These are phyloP conservation scores for Gymnopilus dilepis DNA, from an alignment of 768 basidiomycete species.

Conservation along the genomic window DNA sequence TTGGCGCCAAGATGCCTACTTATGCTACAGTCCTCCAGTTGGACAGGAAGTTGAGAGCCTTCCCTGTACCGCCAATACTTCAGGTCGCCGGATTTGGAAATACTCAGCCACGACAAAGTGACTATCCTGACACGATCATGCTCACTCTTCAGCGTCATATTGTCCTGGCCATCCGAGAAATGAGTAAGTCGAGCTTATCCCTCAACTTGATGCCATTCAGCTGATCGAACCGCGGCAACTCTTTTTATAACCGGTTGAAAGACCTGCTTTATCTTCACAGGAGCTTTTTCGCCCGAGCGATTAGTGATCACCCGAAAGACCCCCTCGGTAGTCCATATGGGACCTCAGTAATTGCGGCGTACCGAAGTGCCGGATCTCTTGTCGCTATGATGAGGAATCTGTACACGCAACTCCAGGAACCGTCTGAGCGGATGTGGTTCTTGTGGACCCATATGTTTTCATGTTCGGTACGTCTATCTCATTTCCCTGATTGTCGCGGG, in stretches of 20 bases:
- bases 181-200: conserved; percentile 51
- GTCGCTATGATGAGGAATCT: conserved; percentile 74
- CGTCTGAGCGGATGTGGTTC: conserved; percentile 70
- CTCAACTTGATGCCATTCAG: neutral
- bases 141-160: conserved; percentile 70
- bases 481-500: neutral
- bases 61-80: conserved; percentile 68
- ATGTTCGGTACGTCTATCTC: conserved; percentile 54
- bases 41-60: conserved; percentile 69
- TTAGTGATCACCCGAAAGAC: conserved; percentile 76
- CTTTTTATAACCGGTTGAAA: conserved; percentile 31
- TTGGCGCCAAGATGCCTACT: conserved; percentile 70
- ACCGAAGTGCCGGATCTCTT: conserved; percentile 73
- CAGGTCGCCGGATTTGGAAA: conserved; percentile 72
- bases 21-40: conserved; percentile 71
- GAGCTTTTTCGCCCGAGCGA: conserved; percentile 75
- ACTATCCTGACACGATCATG: conserved; percentile 54
- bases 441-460: conserved; percentile 69
- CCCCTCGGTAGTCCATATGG: conserved; percentile 76
- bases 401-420: conserved; percentile 65
- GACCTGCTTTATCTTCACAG: conserved; percentile 75
- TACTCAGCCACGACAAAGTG: conserved; percentile 49
- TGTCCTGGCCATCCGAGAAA: conserved; percentile 70
- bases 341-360: conserved; percentile 75
- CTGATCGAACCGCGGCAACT: conserved; percentile 15